Evolutionary conservation across 2,329 filamentous ascomycete species (phyloP), one percentile per base, ranked within the genome.

Genomic region (Aspergillus sojae): DNA sequence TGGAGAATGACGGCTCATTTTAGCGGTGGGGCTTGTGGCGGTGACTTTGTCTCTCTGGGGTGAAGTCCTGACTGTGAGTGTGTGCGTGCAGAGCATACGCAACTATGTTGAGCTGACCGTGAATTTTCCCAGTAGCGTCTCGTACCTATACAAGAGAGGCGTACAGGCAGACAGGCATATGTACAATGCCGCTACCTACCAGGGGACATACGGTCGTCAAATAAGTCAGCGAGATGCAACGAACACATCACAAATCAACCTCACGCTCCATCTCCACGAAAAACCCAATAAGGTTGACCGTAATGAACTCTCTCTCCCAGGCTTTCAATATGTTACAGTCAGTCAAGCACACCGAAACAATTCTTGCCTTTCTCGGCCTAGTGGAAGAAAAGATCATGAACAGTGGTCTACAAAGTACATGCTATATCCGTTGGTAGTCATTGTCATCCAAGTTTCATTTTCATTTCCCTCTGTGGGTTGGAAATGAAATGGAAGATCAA

Each of bases 1-100:
- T 56, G 53, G 53, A 23, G 32, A 39, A n/a, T n/a, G 30, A 58
- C 30, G 41, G 56, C n/a, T 45, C 56, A 43, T 32, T 46, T 23
- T 45, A 26, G 26, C 23, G 50, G 34, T 46, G 56, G 28, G 12
- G 56, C n/a, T 23, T 39, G 39, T 58, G 57, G 30, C 23, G 23
- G 12, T 23, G 45, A 16, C 21, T 36, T 16, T 36, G 4, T n/a
- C 14, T 50, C 23, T 28, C 26, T 50, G 45, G 26, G 23, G 23
- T 50, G 23, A 50, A 16, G 16, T 26, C 34, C 34, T 36, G 34
- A 36, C 16, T 36, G 21, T 12, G 23, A 26, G 3, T 26, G n/a
- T 11, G 41, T 5, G 41, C 9, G 41, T 9, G n/a, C 19, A n/a
- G 39, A 10, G 41, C n/a, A 43, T 43, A 21, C 9, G 19, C 12